Conservation (phyloP, 2,329 filamentous ascomycete genomes). For the Hypoxylon sp. region DNA sequence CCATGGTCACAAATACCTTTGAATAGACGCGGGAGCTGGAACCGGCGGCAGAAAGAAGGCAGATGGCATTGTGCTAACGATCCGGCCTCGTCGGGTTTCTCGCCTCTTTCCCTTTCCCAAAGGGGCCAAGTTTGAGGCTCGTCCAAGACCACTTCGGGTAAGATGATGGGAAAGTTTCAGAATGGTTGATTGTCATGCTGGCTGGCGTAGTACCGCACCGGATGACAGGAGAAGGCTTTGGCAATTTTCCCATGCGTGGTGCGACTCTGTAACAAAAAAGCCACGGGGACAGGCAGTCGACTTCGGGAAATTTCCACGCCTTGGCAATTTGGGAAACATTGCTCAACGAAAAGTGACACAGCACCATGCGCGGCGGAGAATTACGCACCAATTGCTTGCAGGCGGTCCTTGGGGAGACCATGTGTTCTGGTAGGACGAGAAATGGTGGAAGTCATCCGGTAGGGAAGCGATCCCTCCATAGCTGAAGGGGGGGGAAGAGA, state of each 20-base stretch:
- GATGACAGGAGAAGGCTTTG: conserved; percentile 45
- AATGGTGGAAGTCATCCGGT: conserved; percentile 10
- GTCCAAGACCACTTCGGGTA: conserved; percentile 32
- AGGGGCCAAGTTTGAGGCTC: conserved; percentile 37
- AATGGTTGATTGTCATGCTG: conserved; percentile 43
- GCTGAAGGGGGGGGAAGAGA: not conserved
- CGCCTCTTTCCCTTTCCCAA: conserved; percentile 35
- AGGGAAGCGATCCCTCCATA: conserved; percentile 6
- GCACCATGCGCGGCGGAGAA: conserved; percentile 45
- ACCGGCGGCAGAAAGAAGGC: conserved; percentile 40
- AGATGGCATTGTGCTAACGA: conserved; percentile 40
- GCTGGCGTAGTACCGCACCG: conserved; percentile 46
- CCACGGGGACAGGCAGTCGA: conserved; percentile 49
- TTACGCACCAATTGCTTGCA: conserved; percentile 41
- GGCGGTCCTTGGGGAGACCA: conserved; percentile 38
- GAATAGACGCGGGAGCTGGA: conserved; percentile 30
- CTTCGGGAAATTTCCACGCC: conserved; percentile 48
- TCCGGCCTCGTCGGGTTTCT: conserved; percentile 36
- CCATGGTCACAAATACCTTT: conserved; percentile 23
- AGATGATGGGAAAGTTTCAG: conserved; percentile 46
- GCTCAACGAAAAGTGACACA: conserved; percentile 42
- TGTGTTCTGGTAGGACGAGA: conserved; percentile 46
- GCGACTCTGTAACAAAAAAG: conserved; percentile 41
- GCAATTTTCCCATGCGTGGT: conserved; percentile 38
- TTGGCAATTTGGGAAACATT: conserved; percentile 45